Evolutionary conservation across 768 basidiomycete genomes (phyloP).

Genomic region (Lepiota subincarnata): DNA sequence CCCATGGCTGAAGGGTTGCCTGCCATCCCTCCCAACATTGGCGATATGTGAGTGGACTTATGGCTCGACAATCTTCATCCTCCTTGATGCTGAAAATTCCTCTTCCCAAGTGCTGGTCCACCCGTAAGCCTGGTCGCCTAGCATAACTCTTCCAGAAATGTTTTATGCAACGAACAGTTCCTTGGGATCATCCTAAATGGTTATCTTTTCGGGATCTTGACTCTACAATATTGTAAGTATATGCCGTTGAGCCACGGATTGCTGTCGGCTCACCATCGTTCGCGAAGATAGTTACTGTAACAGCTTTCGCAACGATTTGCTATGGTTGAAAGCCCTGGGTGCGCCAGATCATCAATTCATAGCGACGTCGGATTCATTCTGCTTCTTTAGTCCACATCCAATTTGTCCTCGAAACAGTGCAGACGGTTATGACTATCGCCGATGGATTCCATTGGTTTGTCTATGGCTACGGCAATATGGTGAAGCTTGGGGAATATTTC

Average conservation of each 20-base stretch:
- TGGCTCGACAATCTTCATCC: neutral
- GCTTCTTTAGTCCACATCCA: constrained; percentile 1
- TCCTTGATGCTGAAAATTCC: neutral
- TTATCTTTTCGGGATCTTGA: constrained; percentile 10
- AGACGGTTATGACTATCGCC: constrained; percentile 8
- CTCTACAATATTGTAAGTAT: constrained; percentile 9
- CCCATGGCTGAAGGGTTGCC: constrained; percentile 1
- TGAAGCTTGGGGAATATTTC: constrained; percentile 7
- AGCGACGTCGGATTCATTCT: neutral
- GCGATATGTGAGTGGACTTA: neutral
- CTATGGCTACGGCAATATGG: constrained; percentile 8
- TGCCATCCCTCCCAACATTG: constrained; percentile 4
- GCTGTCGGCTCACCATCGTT: neutral
- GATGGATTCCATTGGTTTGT: constrained; percentile 13
- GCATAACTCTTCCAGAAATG: neutral
- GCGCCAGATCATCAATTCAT: neutral
- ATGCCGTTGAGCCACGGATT: too few relatives aligned
- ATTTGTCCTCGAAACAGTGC: neutral
- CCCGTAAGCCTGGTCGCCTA: neutral
- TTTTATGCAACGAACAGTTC: neutral
- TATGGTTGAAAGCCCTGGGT: constrained; percentile 7
- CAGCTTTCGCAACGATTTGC: constrained; percentile 4
- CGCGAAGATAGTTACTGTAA: neutral
- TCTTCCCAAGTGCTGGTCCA: constrained; percentile 1
- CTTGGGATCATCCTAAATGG: constrained; percentile 8